These are phyloP conservation scores for Paracoccidioides lutzii DNA, from an alignment of 2,329 filamentous ascomycete genomes.

Conservation along the genomic window DNA sequence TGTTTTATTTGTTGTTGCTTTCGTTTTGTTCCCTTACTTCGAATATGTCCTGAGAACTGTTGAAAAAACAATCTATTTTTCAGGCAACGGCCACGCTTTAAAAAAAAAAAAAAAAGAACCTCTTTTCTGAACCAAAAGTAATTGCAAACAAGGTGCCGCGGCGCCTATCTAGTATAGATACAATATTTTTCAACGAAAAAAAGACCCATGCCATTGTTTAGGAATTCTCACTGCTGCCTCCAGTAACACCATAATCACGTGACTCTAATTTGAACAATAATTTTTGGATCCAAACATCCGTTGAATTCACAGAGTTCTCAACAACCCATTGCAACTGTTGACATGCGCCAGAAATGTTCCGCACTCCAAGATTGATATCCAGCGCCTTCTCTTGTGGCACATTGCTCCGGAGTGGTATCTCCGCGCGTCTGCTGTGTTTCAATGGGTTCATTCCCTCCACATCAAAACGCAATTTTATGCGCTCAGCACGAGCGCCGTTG, in stretches of 20 bases:
- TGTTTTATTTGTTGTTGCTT: not conserved
- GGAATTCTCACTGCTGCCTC: too few species aligned
- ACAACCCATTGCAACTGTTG: not conserved
- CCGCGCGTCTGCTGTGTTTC: not conserved
- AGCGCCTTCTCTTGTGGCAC: not conserved
- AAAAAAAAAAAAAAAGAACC: too few species aligned
- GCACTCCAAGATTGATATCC: not conserved
- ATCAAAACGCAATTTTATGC: conserved; percentile 5
- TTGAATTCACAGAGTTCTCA: too few species aligned
- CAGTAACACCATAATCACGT: not conserved
- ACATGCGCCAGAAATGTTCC: conserved; percentile 2
- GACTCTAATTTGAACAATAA: not conserved
- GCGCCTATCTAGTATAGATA: too few species aligned
- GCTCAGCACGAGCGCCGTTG: conserved; percentile 17
- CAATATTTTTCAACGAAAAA: too few species aligned
- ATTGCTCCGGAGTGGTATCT: not conserved
- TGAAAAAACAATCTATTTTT: too few species aligned
- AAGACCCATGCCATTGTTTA: too few species aligned
- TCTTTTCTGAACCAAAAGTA: too few species aligned
- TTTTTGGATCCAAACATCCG: not conserved
- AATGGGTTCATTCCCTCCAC: not conserved
- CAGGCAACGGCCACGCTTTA: too few species aligned
- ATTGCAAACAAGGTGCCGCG: too few species aligned
- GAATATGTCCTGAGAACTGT: too few species aligned
- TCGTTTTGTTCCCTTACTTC: not conserved